Percentiles rank a stretch among this genome's conserved stretches.
Evolutionary conservation across 1,284 basidiomycete genomes (phyloP).

Genomic region (Pholiota adiposa): DNA sequence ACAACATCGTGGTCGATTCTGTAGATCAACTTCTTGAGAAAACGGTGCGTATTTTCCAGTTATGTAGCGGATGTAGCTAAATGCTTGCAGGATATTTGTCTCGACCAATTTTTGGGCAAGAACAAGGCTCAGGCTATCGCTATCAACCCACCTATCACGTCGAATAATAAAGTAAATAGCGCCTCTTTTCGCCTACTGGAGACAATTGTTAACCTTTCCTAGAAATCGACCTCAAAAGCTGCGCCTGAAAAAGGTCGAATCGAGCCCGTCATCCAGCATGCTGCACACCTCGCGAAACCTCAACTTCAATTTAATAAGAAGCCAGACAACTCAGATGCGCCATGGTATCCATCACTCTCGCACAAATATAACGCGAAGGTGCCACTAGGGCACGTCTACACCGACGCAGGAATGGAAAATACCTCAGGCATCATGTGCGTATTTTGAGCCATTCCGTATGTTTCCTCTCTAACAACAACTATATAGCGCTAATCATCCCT

Average conservation of each 20-base stretch:
- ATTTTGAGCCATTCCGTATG: conserved; percentile 11
- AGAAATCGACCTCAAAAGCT: conserved; percentile 9
- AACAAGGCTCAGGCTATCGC: conserved; percentile 68
- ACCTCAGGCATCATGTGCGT: conserved; percentile 31
- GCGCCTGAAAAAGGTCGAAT: conserved; percentile 42
- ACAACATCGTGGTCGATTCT: conserved; percentile 76
- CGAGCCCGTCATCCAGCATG: conserved; percentile 70
- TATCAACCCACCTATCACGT: conserved; percentile 43
- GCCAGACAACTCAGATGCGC: conserved; percentile 58
- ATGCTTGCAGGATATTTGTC: conserved; percentile 66
- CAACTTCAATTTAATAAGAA: conserved; percentile 71
- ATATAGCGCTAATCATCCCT: conserved; percentile 66
- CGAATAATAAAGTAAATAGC: conserved; percentile 11
- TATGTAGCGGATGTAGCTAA: background rate
- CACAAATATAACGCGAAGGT: conserved; percentile 85
- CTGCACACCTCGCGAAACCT: conserved; percentile 76
- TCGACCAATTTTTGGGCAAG: conserved; percentile 81
- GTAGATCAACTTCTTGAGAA: conserved; percentile 88
- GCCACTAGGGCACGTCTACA: conserved; percentile 67
- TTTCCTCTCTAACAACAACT: conserved; percentile 2
- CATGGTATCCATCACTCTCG: conserved; percentile 63
- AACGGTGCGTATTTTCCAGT: conserved; percentile 58
- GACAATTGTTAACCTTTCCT: background rate
- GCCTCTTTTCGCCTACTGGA: no score
- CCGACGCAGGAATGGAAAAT: conserved; percentile 34